Evolutionary conservation across 2,329 filamentous ascomycete genomes (phyloP).

Genomic region (Aspergillus udagawae): DNA sequence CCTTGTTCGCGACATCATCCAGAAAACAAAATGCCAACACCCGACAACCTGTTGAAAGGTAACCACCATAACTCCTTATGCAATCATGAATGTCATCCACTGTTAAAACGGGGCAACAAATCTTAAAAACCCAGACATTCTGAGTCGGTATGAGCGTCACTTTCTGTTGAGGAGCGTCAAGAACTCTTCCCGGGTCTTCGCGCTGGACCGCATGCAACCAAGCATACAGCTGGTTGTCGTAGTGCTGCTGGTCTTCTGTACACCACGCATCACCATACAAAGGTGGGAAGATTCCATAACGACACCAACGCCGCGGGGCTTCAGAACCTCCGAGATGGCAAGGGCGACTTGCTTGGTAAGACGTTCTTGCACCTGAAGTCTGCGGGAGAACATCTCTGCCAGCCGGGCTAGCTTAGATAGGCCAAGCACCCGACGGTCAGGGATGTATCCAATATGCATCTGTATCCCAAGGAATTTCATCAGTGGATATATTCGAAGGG

Average conservation of each 20-base stretch:
- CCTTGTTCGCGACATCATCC: not conserved
- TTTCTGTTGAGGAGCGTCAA: slow-evolving; percentile 68
- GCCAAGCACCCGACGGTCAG: slow-evolving; percentile 83
- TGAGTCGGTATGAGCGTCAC: slow-evolving; percentile 22
- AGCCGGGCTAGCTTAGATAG: slow-evolving; percentile 94
- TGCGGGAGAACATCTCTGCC: slow-evolving; percentile 91
- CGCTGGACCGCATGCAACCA: slow-evolving; percentile 88
- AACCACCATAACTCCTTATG: slow-evolving; percentile 32
- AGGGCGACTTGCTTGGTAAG: slow-evolving; percentile 94
- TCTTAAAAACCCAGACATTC: slow-evolving; percentile 11
- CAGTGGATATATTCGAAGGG: slow-evolving; percentile 8
- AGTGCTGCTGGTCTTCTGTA: slow-evolving; percentile 79
- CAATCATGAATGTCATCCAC: slow-evolving; percentile 24
- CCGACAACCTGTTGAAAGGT: slow-evolving; percentile 41
- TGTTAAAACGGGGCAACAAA: slow-evolving; percentile 20
- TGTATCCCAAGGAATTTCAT: slow-evolving; percentile 32
- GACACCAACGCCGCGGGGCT: slow-evolving; percentile 91
- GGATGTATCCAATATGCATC: slow-evolving; percentile 99
- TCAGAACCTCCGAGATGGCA: slow-evolving; percentile 86
- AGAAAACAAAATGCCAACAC: slow-evolving; percentile 17
- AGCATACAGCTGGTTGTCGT: slow-evolving; percentile 97
- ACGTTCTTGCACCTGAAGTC: slow-evolving; percentile 93
- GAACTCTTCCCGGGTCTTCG: slow-evolving; percentile 95
- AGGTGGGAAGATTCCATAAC: slow-evolving; percentile 96
- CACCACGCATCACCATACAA: slow-evolving; percentile 99